These are phyloP conservation scores for Coniferiporia weirii DNA, from an alignment of 1,284 basidiomycete species.

Conservation along the genomic window DNA sequence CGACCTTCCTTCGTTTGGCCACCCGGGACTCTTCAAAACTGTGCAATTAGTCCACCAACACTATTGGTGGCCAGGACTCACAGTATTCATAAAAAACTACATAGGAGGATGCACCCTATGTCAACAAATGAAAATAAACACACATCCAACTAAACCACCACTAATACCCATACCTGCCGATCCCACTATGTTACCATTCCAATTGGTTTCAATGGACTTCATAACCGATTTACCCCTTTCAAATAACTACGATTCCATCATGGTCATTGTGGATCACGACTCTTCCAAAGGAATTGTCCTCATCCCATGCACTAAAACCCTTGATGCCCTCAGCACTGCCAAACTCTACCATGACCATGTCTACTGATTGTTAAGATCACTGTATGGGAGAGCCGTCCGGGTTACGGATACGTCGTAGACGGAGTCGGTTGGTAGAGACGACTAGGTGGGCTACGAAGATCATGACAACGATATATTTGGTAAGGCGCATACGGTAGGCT, in stretches of 20 bases:
- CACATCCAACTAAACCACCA: slow-evolving; percentile 14
- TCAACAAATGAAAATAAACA: slow-evolving; percentile 30
- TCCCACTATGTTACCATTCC: not conserved
- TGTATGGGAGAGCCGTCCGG: too few relatives aligned
- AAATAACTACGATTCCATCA: not conserved
- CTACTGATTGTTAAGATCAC: too few relatives aligned
- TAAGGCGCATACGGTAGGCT: too few relatives aligned
- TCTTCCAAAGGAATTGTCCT: not conserved
- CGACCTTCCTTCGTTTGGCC: slow-evolving; percentile 30
- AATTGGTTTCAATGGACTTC: slow-evolving; percentile 31
- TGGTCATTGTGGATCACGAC: not conserved
- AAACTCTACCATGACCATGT: not conserved
- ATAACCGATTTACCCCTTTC: slow-evolving; percentile 25
- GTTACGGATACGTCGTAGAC: too few relatives aligned
- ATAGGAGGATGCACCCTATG: slow-evolving; percentile 35
- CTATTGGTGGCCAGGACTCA: slow-evolving; percentile 43
- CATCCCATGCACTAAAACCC: not conserved
- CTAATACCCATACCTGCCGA: not conserved
- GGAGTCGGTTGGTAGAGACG: too few relatives aligned
- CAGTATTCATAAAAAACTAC: slow-evolving; percentile 29
- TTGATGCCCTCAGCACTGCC: slow-evolving; percentile 25
- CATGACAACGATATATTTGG: too few relatives aligned
- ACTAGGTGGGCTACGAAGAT: too few relatives aligned
- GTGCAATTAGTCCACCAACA: slow-evolving; percentile 29
- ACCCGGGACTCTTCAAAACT: slow-evolving; percentile 38